Conservation (phyloP, 208 protist genomes). For the Crithidia bombi region DNA sequence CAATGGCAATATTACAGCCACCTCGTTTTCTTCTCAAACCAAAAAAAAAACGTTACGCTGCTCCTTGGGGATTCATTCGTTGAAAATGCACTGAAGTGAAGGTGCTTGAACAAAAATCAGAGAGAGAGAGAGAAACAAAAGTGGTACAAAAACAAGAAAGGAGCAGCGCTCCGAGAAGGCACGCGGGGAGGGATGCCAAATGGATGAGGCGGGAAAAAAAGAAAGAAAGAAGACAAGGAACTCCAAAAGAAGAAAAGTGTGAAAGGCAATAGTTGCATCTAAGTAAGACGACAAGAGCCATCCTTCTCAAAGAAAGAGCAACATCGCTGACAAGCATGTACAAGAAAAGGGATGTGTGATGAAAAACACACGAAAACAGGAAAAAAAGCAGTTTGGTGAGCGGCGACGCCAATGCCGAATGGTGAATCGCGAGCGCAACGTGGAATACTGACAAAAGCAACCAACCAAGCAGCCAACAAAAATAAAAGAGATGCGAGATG, state of each 20-base stretch:
- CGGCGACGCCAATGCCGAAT: no score
- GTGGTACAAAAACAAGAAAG: slow-evolving; percentile 2
- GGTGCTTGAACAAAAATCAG: slow-evolving; percentile 2
- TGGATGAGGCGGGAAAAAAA: no score
- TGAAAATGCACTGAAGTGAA: no score
- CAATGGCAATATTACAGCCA: no score
- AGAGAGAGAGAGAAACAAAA: not conserved
- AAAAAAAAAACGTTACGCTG: not conserved
- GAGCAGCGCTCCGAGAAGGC: no score
- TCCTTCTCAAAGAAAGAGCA: not conserved
- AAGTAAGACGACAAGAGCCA: no score
- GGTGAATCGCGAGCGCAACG: no score
- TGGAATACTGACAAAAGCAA: not conserved
- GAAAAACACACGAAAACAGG: not conserved
- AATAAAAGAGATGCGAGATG: not conserved
- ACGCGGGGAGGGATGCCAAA: no score
- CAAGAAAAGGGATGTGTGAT: not conserved
- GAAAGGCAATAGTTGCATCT: no score
- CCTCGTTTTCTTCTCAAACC: not conserved
- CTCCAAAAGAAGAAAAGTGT: slow-evolving; percentile 11
- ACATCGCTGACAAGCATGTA: not conserved
- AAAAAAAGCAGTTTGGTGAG: not conserved
- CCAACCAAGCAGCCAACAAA: not conserved
- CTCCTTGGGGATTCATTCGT: no score
- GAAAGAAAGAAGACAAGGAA: not conserved